Base-by-base conservation (phyloP, 2,329 filamentous ascomycete genomes). In the Monilinia fructigena region DNA sequence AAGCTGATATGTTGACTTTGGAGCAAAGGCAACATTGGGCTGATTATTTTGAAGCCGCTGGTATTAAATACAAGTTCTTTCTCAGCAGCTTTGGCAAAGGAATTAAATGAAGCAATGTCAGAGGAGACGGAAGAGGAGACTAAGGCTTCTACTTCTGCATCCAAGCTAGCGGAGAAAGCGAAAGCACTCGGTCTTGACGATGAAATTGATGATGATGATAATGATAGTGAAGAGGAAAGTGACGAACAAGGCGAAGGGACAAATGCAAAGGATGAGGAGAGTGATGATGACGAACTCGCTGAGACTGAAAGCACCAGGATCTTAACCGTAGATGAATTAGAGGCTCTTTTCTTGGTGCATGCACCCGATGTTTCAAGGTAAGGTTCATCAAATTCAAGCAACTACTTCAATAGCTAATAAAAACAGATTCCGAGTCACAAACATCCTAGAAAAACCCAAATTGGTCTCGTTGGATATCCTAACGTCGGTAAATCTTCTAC, bases 401-500 rank as follows among this genome's bases (percentile, higher is more conserved):
- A 53, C 7, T 16, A 59, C 16, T 12, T 56, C 47, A 18, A n/a
- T 67, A 74, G 35, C 72, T 76, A 70, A 75, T 48, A 50, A 45
- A 31, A 48, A 73, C 50, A 76, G 77, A 82, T 65, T 77, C 80
- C 10, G 79, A 82, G 65, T 77, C 82, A 1, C 80, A 83, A 83
- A 35, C 73, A 77, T 54, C 77, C 80, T 50, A 81, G 82, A 64
- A 97, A 96, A 78, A 89, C 93, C 5, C 88, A 92, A 70, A 95
- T 99, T 72, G 95, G 95, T 73, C 83, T 99, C 26, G 95, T 99
- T 48, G 95, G 95, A 67, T 99, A 99, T 79, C 95, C 95, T 75
- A 99, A 99, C 80, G 95, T 99, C 70, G 95, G 95, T 80, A 99
- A 99, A 81, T 99, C 96, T 1, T 97, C 93, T 59, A 99, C 95